Base-by-base conservation (phyloP, 2,329 filamentous ascomycete species). In the Helminthosporium solani region DNA sequence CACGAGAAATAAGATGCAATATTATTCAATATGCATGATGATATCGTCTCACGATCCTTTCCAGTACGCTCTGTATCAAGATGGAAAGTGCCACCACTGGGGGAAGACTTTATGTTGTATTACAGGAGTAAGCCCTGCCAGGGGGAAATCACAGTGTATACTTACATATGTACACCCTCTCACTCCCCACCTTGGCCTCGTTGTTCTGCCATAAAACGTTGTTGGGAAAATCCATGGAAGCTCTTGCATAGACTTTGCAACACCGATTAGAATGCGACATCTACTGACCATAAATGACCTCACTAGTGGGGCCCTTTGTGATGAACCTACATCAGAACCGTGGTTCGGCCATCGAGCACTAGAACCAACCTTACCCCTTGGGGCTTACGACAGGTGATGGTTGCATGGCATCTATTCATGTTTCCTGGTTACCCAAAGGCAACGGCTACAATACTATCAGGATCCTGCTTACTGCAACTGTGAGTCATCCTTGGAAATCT, bases 221-320 rank as follows among this genome's bases (percentile, higher is more conserved):
- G 42, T 49, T 49, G 46, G 34, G 46, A 42, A 16, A 23, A n/a
- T 34, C 18, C 36, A 39, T 27, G 31, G 14, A 37, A 20, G 42
- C 36, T 43, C 37, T 42, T 39, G 42, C 40, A 19, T 27, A 38
- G 34, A 21, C 23, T 34, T 34, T 25, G n/a, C 19, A 34, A 48
- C 20, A 53, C 47, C 46, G 44, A 53, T 50, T 43, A 33, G 43
- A 43, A 30, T 50, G 44, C 46, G 38, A 43, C 48, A 43, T 47
- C n/a, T n/a, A n/a, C n/a, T n/a, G n/a, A n/a, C n/a, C n/a, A 47
- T 44, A 49, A 31, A 51, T 34, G 30, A 43, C 34, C 31, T 15
- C 46, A 44, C 18, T 36, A 12, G 19, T 33, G n/a, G n/a, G n/a
- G n/a, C n/a, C n/a, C n/a, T 31, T 25, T 33, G 42, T 28, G 44